Base-by-base conservation (phyloP, 208 protist species). In the Trypanosoma cruzi region DNA sequence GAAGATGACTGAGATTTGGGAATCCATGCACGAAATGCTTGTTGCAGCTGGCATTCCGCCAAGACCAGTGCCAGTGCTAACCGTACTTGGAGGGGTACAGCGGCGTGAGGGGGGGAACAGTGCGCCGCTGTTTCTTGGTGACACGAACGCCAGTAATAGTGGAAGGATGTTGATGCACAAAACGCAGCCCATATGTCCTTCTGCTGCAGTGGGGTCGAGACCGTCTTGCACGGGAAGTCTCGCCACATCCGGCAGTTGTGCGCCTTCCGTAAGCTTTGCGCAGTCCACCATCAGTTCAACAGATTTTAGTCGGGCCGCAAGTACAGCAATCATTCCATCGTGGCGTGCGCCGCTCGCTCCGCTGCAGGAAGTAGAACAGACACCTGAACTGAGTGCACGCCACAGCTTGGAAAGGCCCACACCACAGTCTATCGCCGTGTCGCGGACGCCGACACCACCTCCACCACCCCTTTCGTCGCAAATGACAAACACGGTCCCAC, bases 1-100 rank as follows among this genome's bases (percentile, higher is more conserved):
- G 0, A 52, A 61, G 29, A 61, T 88, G 40, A 62, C 34, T 16
- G 56, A 70, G 11, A 60, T 80, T 48, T 36, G 61, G 56, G 58
- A 29, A 0, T 53, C 31, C 22, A 62, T 82, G 46, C 31, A 34
- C 2, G 55, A 16, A 16, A 44, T 40, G 14, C 65, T 78, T 29
- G 18, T 28, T 2, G 42, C 49, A 22, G 32, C 34, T 6, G 56
- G 61, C 8, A n/a, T 60, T 8, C 3, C 20, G 4, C 24, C 53
- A 56, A 1, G 29, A 37, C 29, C 48, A 3, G 36, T 7, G 28
- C 31, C 26, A 61, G 48, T 31, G 42, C 29, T 24, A 20, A 20
- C 44, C 16, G 53, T 11, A 3, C 31, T 58, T 40, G 63, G 18
- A 2, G 22, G 10, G 26, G 63, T 5, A 14, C 63, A 55, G 42